Evolutionary conservation across 1,284 basidiomycete genomes (phyloP), one percentile per base, ranked within the genome.

Genomic region (Cryptococcus sp.): DNA sequence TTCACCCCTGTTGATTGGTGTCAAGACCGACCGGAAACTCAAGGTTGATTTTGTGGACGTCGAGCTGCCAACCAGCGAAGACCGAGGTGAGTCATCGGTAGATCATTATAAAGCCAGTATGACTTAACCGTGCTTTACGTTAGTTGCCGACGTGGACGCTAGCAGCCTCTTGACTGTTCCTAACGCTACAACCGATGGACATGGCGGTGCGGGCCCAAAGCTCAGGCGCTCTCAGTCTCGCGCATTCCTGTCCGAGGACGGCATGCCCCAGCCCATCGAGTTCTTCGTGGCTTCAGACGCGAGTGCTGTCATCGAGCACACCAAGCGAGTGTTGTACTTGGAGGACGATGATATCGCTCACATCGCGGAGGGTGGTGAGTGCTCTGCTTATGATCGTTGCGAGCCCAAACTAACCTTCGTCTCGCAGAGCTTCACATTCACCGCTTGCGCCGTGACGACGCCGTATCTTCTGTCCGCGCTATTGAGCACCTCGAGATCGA

Each of bases 11-110:
- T 81, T 99, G 58, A 89, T 99, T 73, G 96, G 96, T 83, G 95
- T 99, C 78, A 99, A 99, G 88, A 98, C 96, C 39, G 95, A 99
- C 79, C 94, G 95, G 85, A 99, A 99, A 82, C 86, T 99, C 77
- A 99, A 99, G 84, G 95, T 98, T 51, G 96, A 99, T 83, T 99
- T 99, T 76, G 95, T 99, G 57, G 96, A 99, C 79, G 96, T 99
- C 62, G 94, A 99, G 78, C 87, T 96, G 72, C 85, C 89, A 41
- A 87, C 86, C 47, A 83, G 86, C 47, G 89, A 79, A 59, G 88
- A 88, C 63, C 81, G 69, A 67, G 64, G 72, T 72, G 54, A 64
- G 70, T 57, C n/a, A 30, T 54, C 35, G 38, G 30, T 46, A 55
- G 15, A 39, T 30, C 48, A 7, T 50, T 52, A 53, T 10, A 45